Percentiles rank a stretch among this genome's conserved stretches.
These are phyloP conservation scores for Trichoderma gamsii DNA, from an alignment of 495 filamentous ascomycete genomes.

Conservation along the genomic window DNA sequence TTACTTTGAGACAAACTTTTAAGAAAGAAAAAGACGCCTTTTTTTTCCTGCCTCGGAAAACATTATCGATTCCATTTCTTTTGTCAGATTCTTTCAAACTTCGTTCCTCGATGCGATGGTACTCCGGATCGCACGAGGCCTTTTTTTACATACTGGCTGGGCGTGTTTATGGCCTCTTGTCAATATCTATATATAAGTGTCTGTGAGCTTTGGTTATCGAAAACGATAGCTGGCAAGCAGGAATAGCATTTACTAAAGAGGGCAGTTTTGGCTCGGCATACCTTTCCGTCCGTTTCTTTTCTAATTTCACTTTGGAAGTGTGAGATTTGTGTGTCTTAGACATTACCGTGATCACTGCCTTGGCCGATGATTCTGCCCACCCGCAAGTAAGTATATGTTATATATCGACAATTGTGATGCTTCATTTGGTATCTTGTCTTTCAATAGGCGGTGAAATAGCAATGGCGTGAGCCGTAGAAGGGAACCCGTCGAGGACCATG, in stretches of 20 bases:
- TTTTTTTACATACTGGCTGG: constrained; percentile 23
- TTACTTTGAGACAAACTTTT: neutral
- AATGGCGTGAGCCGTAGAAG: too few relatives aligned
- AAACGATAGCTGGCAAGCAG: neutral
- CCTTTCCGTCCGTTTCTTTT: constrained; percentile 4
- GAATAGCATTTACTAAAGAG: constrained; percentile 30
- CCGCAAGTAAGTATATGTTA: too few relatives aligned
- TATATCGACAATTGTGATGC: too few relatives aligned
- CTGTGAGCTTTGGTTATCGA: constrained; percentile 22
- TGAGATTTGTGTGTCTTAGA: neutral
- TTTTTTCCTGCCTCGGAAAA: constrained; percentile 8
- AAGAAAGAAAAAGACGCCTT: constrained; percentile 8
- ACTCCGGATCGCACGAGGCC: constrained; percentile 4
- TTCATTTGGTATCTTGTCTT: too few relatives aligned
- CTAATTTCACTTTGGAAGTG: neutral
- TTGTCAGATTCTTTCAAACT: neutral
- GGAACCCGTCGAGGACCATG: neutral
- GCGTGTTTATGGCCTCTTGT: constrained; percentile 38
- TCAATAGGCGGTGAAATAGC: too few relatives aligned
- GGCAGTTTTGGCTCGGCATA: constrained; percentile 38
- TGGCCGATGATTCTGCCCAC: too few relatives aligned
- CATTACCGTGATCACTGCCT: too few relatives aligned
- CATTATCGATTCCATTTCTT: constrained; percentile 7
- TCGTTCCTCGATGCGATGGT: neutral
- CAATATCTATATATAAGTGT: constrained; percentile 23